These are phyloP conservation scores for Colletotrichum aenigma DNA, from an alignment of 2,329 filamentous ascomycete genomes.

Conservation along the genomic window DNA sequence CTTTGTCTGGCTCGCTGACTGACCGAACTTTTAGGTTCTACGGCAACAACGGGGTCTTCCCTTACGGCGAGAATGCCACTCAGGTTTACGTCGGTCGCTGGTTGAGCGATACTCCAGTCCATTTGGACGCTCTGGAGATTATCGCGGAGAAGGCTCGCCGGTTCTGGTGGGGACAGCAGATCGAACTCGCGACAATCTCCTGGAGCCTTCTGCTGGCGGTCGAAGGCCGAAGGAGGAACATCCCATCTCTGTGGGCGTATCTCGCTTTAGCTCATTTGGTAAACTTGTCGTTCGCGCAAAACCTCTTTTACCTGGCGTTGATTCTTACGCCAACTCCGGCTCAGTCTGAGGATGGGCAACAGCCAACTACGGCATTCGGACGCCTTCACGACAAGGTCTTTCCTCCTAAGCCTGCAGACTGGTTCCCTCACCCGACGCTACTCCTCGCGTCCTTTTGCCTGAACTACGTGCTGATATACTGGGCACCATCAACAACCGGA, in stretches of 20 bases:
- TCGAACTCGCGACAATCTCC: conserved; percentile 57
- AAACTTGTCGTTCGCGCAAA: conserved; percentile 65
- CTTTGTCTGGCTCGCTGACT: conserved; percentile 2
- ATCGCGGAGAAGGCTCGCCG: conserved; percentile 58
- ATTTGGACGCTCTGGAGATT: conserved; percentile 57
- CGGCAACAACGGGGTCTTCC: conserved; percentile 38
- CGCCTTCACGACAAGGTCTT: conserved; percentile 33
- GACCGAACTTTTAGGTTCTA: conserved; percentile 22
- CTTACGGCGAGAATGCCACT: conserved; percentile 28
- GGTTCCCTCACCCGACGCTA: conserved; percentile 42
- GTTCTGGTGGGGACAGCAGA: conserved; percentile 68
- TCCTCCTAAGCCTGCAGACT: conserved; percentile 46
- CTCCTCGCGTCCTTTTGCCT: conserved; percentile 36
- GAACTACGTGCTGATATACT: conserved; percentile 39
- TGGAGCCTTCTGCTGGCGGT: conserved; percentile 63
- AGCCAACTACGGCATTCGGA: conserved; percentile 32
- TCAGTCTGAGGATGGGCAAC: conserved; percentile 27
- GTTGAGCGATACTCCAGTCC: conserved; percentile 57
- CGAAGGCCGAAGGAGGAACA: conserved; percentile 61
- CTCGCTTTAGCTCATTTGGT: conserved; percentile 63
- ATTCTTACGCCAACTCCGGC: conserved; percentile 59
- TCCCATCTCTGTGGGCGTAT: conserved; percentile 60
- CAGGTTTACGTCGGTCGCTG: conserved; percentile 50
- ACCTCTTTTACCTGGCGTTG: conserved; percentile 65
- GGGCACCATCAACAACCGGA: conserved; percentile 43